Base-by-base conservation (phyloP, 2,329 filamentous ascomycete species). In the Alternaria consortialis region DNA sequence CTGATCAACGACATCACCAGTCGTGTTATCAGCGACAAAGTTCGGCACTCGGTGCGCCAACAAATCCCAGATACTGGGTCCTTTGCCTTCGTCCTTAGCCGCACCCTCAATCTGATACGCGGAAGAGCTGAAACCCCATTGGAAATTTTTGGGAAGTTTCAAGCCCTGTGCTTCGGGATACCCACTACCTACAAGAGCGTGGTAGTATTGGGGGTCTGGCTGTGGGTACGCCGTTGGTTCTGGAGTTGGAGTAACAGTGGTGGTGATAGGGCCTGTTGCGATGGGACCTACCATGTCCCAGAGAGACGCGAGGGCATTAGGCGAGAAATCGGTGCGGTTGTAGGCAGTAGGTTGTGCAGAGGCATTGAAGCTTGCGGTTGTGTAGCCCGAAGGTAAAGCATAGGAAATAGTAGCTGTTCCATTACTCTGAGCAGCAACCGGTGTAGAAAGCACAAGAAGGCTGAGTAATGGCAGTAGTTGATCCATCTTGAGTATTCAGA, bases 281-380 rank as follows among this genome's bases (percentile, higher is more conserved):
- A 83, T 73, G 12, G 80, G 79, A 0, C 81, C 81, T 25, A 83
- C 77, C 52, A 81, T 77, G 55, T 82, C 77, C 81, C 81, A 83
- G 9, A 83, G 73, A 39, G 81, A 80, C 4, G 77, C 80, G 20
- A 84, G 74, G 17, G 80, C 80, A 61, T 83, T 79, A 51, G 84
- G 79, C 0, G 81, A 82, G 69, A 83, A 84, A 57, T 82, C 80
- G 1, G 73, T 78, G 36, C 82, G 81, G 4, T 72, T 77, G 42
- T 80, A 72, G 11, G 81, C 76, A 13, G 82, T 81, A 20, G 78
- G 79, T 25, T 81, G 80, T 1, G 80, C 79, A 5, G 80, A 80
- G 37, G 74, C 74, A 71, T 84, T 81, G 72, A 72, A 81, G 32
- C 63, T 77, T n/a, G 72, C 71, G 2, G 75, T 75, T 7, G 70